phyloP scores from a whole-genome alignment of 345 rosid genomes.

The Ailanthus altissimus region DNA sequence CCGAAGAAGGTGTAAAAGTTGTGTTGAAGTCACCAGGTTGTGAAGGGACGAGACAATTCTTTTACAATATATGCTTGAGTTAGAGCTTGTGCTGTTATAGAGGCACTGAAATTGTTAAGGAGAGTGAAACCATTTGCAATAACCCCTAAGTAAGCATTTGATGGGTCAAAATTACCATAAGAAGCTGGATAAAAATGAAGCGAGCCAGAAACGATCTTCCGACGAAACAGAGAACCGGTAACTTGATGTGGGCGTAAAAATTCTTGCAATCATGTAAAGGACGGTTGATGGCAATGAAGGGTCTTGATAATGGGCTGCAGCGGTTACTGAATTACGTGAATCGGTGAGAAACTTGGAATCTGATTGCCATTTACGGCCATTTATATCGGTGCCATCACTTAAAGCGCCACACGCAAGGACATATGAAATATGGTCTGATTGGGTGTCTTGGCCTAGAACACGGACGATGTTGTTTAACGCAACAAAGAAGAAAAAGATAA shows the following conservation, averaged over 20 bases:
- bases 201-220: slow-evolving; percentile 37
- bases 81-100: slow-evolving; percentile 47
- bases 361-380: slow-evolving; percentile 47
- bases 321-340: slow-evolving; percentile 18
- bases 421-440: slow-evolving; percentile 23
- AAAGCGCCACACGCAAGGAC: slow-evolving; percentile 47
- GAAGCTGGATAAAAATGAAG: slow-evolving; percentile 51
- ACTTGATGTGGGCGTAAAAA: slow-evolving; percentile 42
- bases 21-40: slow-evolving; percentile 33
- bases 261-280: slow-evolving; percentile 60
- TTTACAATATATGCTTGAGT: slow-evolving; percentile 45
- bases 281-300: slow-evolving; percentile 47
- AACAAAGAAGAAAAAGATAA: slow-evolving; percentile 11
- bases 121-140: slow-evolving; percentile 45
- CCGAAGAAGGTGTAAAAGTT: slow-evolving; percentile 37
- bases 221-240: slow-evolving; percentile 42
- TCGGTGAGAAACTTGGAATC: slow-evolving; percentile 41
- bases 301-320: slow-evolving; percentile 44
- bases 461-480: slow-evolving; percentile 10
- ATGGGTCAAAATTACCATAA: slow-evolving; percentile 33
- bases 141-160: slow-evolving; percentile 38
- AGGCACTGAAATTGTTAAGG: slow-evolving; percentile 55
- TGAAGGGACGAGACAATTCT: slow-evolving; percentile 43
- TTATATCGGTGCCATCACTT: slow-evolving; percentile 30
- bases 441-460: slow-evolving; percentile 10